Base-by-base conservation (phyloP, 2,329 filamentous ascomycete species). In the Xylaria sp. region DNA sequence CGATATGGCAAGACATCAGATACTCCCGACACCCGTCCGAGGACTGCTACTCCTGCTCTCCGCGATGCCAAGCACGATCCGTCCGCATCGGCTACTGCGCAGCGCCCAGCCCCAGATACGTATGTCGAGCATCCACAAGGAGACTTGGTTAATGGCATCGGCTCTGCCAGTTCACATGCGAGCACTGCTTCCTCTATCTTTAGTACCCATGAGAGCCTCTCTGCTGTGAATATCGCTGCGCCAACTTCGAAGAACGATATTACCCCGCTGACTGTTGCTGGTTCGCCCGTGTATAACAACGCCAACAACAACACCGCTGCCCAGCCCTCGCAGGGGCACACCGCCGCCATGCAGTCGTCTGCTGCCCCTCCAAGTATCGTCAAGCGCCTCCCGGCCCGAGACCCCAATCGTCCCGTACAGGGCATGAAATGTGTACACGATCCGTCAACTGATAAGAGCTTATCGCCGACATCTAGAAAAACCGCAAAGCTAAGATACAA, bases 161-260 rank as follows among this genome's bases (percentile, higher is more conserved):
- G 84, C 69, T 92, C 89, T 54, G 83, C 86, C 59, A 90, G 86
- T 75, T 91, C 89, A 59, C 81, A 87, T 70, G 80, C 83, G 59
- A 91, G 87, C 76, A 84, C 86, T 57, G 81, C 82, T 54, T 91
- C 88, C 50, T 91, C 90, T 57, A 79, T 88, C 65, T 89, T 90
- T 75, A 90, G 85, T 74, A 72, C 71, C 63, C 71, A 76, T 62
- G 72, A 77, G 61, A 74, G 72, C 65, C 74, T 77, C 63, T 71
- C 72, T 70, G 74, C 74, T 65, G 67, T 77, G 65, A 74, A 75
- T 66, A 67, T 73, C 59, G 73, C 78, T 65, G 76, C 77, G 60
- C 66, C 63, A 64, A 64, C 67, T 54, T 70, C 76, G 74, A 72
- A 76, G 72, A 74, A 74, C 75, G 73, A 79, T 70, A 72, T 78